Percentiles rank a stretch among this genome's conserved stretches.
phyloP scores from a whole-genome alignment of 345 rosid species.

The Salix brachista region DNA sequence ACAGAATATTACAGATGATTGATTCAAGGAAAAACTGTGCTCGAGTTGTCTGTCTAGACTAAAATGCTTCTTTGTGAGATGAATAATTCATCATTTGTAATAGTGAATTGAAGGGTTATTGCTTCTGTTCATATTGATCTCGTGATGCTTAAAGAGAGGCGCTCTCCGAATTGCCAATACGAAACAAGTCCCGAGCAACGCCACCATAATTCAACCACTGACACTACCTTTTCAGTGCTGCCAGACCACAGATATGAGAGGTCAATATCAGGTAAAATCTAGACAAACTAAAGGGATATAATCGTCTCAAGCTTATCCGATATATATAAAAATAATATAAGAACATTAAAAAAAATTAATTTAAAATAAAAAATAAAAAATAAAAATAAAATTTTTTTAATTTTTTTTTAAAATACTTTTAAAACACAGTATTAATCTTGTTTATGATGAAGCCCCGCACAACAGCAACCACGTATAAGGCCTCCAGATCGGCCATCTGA shows the following conservation, averaged over 20 bases:
- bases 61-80: not conserved
- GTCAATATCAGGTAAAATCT: not conserved
- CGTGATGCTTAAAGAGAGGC: not conserved
- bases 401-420: no score
- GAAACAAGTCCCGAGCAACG: not conserved
- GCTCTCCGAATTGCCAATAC: not conserved
- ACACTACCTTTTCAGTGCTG: not conserved
- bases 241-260: conserved; percentile 1
- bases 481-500: not conserved
- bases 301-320: no score
- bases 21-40: no score
- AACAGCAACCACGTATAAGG: not conserved
- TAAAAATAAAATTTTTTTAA: no score
- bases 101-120: not conserved
- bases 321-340: no score
- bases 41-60: not conserved
- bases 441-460: not conserved
- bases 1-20: not conserved
- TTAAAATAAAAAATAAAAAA: no score
- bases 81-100: not conserved
- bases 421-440: no score
- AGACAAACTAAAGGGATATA: not conserved
- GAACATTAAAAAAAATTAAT: no score
- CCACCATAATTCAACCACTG: not conserved
- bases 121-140: not conserved